Evolutionary conservation across 495 filamentous ascomycete species (phyloP).

Genomic region (Aspergillus biplanus): DNA sequence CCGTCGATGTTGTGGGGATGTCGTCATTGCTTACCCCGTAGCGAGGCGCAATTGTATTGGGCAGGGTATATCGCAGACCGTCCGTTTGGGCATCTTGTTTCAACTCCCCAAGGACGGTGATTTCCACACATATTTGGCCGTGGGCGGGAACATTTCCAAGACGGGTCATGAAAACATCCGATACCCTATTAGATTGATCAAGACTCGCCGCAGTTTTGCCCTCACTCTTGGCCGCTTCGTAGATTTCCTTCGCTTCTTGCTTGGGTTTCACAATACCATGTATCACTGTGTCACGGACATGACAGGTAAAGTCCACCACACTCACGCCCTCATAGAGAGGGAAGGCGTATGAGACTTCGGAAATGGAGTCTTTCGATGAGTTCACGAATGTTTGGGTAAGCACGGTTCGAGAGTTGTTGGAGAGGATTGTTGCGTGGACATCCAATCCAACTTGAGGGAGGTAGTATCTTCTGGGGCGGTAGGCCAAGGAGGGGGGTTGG

Average conservation of each 20-base stretch:
- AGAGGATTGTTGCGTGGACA: constrained; percentile 56
- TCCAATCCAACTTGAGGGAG: constrained; percentile 58
- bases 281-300: constrained; percentile 53
- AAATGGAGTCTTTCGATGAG: constrained; percentile 47
- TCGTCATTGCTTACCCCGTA: constrained; percentile 49
- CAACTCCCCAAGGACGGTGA: constrained; percentile 68
- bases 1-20: background rate
- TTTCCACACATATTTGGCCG: constrained; percentile 55
- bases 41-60: constrained; percentile 62
- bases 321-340: constrained; percentile 70
- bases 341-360: constrained; percentile 64
- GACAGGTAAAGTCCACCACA: constrained; percentile 64
- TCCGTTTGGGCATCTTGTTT: constrained; percentile 66
- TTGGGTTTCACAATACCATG: constrained; percentile 65
- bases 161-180: constrained; percentile 66
- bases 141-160: constrained; percentile 65
- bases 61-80: constrained; percentile 66
- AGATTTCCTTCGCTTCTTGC: constrained; percentile 55
- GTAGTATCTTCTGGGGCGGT: constrained; percentile 30
- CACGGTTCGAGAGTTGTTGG: constrained; percentile 57
- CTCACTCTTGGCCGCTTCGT: constrained; percentile 54
- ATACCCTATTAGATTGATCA: constrained; percentile 57
- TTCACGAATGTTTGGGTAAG: constrained; percentile 67
- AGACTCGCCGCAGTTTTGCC: constrained; percentile 65
- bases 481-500: background rate